Evolutionary conservation across 208 protist species (phyloP).

Genomic region (Trypanosomatidae sp.): DNA sequence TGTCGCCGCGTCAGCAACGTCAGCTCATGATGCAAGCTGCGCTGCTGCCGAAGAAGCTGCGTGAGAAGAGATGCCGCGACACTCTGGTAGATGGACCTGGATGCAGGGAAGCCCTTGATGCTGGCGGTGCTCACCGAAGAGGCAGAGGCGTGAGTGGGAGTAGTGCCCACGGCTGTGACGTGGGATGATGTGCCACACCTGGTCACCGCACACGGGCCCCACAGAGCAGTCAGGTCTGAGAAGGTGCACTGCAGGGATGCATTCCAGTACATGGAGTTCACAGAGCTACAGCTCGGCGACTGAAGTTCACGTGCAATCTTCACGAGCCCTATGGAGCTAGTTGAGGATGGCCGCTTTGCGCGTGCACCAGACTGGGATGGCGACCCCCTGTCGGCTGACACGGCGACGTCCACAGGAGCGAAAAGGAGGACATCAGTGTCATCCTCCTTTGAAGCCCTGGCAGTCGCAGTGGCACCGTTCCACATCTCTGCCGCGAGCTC

Average conservation of each 20-base stretch:
- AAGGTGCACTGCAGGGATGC: not conserved
- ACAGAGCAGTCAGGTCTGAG: not conserved
- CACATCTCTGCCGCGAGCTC: not conserved
- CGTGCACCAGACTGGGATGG: not conserved
- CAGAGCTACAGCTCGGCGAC: not conserved
- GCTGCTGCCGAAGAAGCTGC: constrained; percentile 14
- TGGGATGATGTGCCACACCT: not conserved
- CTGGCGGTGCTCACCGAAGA: not conserved
- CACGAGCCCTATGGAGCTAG: no score
- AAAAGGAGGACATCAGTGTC: not conserved
- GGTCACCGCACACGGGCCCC: not conserved
- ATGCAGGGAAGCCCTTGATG: not conserved
- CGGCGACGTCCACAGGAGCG: not conserved
- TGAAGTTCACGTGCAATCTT: not conserved
- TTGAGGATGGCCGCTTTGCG: not conserved
- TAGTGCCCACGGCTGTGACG: not conserved
- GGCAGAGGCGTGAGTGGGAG: not conserved
- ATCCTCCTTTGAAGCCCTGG: not conserved
- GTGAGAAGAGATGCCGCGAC: constrained; percentile 1
- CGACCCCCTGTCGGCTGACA: not conserved
- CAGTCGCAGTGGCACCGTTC: not conserved
- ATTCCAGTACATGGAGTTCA: not conserved
- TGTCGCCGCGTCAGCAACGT: constrained; percentile 2
- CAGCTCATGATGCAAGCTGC: constrained; percentile 9
- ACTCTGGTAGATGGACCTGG: constrained; percentile 1